These are phyloP conservation scores for Calonectria ilicicola DNA, from an alignment of 2,329 filamentous ascomycete genomes.

Conservation along the genomic window DNA sequence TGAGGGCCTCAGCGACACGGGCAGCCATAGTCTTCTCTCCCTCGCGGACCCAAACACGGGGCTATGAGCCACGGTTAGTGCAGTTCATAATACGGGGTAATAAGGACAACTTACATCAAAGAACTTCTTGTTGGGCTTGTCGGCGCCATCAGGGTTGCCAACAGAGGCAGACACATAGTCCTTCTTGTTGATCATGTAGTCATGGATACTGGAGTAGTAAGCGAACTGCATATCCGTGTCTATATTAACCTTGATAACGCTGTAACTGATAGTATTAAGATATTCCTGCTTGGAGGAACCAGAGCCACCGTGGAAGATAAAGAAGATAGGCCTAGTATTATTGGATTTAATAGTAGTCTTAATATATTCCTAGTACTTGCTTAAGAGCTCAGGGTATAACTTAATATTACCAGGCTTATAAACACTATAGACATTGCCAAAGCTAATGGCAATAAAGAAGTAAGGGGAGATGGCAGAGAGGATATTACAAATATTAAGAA, in stretches of 20 bases:
- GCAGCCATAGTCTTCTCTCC: slow-evolving; percentile 96
- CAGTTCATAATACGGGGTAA: background rate
- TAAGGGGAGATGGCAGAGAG: slow-evolving; percentile 89
- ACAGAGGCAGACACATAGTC: slow-evolving; percentile 90
- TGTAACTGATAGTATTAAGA: slow-evolving; percentile 86
- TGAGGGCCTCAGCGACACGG: slow-evolving; percentile 83
- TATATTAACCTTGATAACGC: slow-evolving; percentile 99
- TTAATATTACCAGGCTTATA: slow-evolving; percentile 99
- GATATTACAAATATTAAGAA: slow-evolving; percentile 89
- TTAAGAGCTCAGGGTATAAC: slow-evolving; percentile 94
- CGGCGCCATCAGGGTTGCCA: slow-evolving; percentile 93
- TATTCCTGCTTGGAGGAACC: slow-evolving; percentile 93
- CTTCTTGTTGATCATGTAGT: slow-evolving; percentile 95
- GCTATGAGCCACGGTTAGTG: slow-evolving; percentile 57
- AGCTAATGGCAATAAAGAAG: slow-evolving; percentile 98
- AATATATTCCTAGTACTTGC: slow-evolving; percentile 95
- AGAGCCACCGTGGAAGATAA: slow-evolving; percentile 99
- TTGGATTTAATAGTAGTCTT: slow-evolving; percentile 79
- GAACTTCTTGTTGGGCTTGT: slow-evolving; percentile 99
- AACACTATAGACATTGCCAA: slow-evolving; percentile 99
- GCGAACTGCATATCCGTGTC: slow-evolving; percentile 98
- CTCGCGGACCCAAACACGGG: slow-evolving; percentile 94
- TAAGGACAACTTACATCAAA: slow-evolving; percentile 65
- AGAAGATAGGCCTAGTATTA: slow-evolving; percentile 94
- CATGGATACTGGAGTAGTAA: slow-evolving; percentile 91